phyloP scores from a whole-genome alignment of 768 basidiomycete genomes.

The Amanita phalloides region DNA sequence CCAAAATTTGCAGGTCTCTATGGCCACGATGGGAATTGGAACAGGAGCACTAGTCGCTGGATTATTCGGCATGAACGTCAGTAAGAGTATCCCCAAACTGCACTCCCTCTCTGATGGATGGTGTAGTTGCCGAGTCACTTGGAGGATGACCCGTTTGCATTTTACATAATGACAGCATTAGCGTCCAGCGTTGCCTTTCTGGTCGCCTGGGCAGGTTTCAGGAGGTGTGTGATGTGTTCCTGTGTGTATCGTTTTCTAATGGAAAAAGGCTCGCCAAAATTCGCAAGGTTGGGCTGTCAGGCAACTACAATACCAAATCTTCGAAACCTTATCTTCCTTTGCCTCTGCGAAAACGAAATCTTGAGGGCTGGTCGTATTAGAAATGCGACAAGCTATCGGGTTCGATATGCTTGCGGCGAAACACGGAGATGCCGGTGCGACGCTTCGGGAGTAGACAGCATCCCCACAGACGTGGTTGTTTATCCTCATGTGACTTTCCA shows the following conservation, averaged over 20 bases:
- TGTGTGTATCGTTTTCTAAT: constrained; percentile 5
- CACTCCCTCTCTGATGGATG: constrained; percentile 2
- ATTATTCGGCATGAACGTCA: constrained; percentile 93
- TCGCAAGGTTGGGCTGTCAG: constrained; percentile 35
- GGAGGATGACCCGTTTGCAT: constrained; percentile 66
- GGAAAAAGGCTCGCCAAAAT: constrained; percentile 29
- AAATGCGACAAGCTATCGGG: not conserved
- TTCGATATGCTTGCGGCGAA: not conserved
- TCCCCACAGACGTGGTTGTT: not conserved
- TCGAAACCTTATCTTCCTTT: constrained; percentile 33
- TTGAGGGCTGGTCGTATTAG: constrained; percentile 30
- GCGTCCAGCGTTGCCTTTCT: constrained; percentile 49
- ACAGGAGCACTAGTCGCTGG: constrained; percentile 85
- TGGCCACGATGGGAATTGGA: constrained; percentile 88
- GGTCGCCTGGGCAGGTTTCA: constrained; percentile 56
- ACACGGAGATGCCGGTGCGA: not conserved
- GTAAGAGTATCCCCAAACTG: constrained; percentile 17
- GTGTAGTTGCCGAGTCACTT: constrained; percentile 61
- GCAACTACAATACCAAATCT: constrained; percentile 16
- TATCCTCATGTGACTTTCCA: not conserved
- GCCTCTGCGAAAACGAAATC: constrained; percentile 29
- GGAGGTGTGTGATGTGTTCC: constrained; percentile 32
- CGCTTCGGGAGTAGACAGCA: not conserved
- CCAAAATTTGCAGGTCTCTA: constrained; percentile 56
- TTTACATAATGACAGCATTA: constrained; percentile 49